Evolutionary conservation across 768 basidiomycete species (phyloP), one percentile per base, ranked within the genome.

Genomic region (Boletus pseudo-olivaceus): DNA sequence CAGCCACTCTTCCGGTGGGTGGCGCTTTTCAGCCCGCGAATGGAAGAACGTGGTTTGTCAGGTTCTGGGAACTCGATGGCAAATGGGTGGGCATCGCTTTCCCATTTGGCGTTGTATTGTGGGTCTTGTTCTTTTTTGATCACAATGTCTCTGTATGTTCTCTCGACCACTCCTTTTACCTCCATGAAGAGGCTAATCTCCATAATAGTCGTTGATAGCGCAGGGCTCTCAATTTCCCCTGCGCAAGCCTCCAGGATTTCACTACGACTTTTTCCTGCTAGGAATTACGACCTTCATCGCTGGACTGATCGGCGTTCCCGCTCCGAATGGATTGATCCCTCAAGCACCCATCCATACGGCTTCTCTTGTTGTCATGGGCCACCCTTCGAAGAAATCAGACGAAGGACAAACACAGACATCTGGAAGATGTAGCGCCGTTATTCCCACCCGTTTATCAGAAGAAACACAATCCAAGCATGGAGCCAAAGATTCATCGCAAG

Each of bases 81-180:
- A 91, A 90, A 72, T 97, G 92, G 89, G 86, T 95, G 4, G 90
- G 86, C 11, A 85, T 92, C 29, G 90, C 93, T 0, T 75, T 94
- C 40, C 94, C 93, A 0, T 97, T 97, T 62, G 95, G 94, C 3
- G 70, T 94, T 39, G 76, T 93, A 20, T 75, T 98, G 6, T 97
- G 90, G 83, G 81, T 96, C 23, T 73, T 97, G 41, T 96, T 98
- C 73, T 94, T 94, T 76, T 97, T 97, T 61, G 93, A 98, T 59
- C 90, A 94, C 60, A 95, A 95, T 61, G 90, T 94, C 49, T 94
- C 92, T 44, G 90, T 91, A 67, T 72, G 46, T 44, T 27, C 19
- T 27, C 51, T 14, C 9, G 10, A 51, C 30, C 32, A 11, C 44
- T 33, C 5, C 9, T 2, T 35, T 40, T 30, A 12, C 38, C 20